Conservation (phyloP, 371 early-diverging fungal genomes). For the Homolaphlyctis polyrhiza region DNA sequence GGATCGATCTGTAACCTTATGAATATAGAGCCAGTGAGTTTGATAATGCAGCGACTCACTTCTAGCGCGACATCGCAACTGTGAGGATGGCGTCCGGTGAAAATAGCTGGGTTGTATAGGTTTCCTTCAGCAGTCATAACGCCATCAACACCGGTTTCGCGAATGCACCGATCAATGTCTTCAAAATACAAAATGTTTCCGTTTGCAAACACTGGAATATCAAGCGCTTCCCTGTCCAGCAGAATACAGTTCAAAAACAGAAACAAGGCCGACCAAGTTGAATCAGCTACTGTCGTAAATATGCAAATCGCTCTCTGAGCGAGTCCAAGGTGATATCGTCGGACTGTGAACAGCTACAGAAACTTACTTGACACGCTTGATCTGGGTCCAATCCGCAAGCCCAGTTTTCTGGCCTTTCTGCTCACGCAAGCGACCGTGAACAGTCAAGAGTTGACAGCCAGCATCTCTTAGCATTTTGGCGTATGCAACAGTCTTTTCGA, state of each 20-base stretch:
- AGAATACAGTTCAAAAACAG: neutral
- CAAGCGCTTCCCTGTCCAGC: conserved; percentile 40
- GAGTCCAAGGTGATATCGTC: too few relatives aligned
- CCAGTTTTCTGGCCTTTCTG: conserved; percentile 97
- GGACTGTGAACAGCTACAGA: too few relatives aligned
- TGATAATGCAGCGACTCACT: conserved; percentile 11
- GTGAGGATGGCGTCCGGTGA: conserved; percentile 56
- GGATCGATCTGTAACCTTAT: conserved; percentile 12
- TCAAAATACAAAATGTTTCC: conserved; percentile 93
- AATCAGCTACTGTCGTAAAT: too few relatives aligned
- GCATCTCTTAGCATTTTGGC: conserved; percentile 96
- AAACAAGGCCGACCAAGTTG: too few relatives aligned
- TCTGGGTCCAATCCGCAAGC: conserved; percentile 96
- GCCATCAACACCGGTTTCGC: conserved; percentile 87
- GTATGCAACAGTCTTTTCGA: conserved; percentile 90
- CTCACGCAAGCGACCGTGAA: conserved; percentile 95
- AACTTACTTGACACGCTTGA: conserved; percentile 84
- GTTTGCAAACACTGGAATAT: conserved; percentile 96
- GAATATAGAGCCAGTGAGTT: conserved; percentile 21
- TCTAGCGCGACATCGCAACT: conserved; percentile 78
- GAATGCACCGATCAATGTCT: conserved; percentile 86
- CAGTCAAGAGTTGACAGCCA: conserved; percentile 89
- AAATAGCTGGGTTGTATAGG: conserved; percentile 90
- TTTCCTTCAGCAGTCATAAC: conserved; percentile 94
- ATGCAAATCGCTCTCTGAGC: too few relatives aligned